Conservation (phyloP, 192 early-diverging fungal genomes). For the Backusella australiensis region DNA sequence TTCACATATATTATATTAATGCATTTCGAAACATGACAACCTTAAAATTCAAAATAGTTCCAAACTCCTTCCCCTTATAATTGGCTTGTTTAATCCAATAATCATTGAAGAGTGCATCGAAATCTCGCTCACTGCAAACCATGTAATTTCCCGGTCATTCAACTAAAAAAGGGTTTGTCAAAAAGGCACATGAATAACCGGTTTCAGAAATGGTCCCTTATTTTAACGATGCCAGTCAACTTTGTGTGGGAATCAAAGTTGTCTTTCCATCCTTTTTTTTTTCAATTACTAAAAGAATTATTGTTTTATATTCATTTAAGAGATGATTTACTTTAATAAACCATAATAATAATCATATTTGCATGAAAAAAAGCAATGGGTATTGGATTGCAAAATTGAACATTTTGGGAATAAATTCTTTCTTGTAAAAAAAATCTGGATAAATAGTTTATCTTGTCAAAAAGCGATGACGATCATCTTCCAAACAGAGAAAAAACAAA, state of each 20-base stretch:
- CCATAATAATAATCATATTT: neutral
- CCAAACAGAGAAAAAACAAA: no score
- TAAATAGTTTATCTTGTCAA: no score
- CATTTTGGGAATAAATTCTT: no score
- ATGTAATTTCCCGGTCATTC: neutral
- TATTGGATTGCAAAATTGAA: no score
- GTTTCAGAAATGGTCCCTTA: neutral
- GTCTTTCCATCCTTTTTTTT: neutral
- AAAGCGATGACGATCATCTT: no score
- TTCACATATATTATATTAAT: neutral
- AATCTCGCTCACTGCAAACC: neutral
- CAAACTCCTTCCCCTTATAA: neutral
- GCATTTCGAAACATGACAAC: neutral
- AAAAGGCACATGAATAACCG: neutral
- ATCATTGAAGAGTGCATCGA: no score
- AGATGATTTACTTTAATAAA: slow-evolving; percentile 1
- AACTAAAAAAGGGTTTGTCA: neutral
- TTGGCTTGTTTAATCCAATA: no score
- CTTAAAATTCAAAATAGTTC: neutral
- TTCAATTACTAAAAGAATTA: neutral
- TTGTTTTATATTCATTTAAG: slow-evolving; percentile 4
- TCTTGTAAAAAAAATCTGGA: no score
- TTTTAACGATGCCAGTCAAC: neutral
- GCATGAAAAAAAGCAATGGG: neutral
- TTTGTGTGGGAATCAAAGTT: neutral